Evolutionary conservation across 2,329 filamentous ascomycete species (phyloP), one percentile per base, ranked within the genome.

Genomic region (Colletotrichum sp.): DNA sequence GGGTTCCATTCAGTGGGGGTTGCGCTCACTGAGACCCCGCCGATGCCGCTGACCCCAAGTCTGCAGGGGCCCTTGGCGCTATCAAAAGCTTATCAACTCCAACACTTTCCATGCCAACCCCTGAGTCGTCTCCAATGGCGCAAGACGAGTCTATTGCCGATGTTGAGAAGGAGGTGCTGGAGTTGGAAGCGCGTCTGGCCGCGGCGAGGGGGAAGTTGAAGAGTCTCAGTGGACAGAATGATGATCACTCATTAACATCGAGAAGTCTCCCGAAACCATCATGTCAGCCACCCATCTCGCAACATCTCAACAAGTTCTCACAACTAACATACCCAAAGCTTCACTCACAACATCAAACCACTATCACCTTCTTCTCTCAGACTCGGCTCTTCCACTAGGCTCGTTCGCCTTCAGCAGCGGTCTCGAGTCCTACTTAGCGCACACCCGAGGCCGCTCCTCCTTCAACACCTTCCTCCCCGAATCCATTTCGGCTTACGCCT

Each of bases 381-480:
- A 97, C 87, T 96, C 95, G 2, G 94, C 94, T 16, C 91, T 97
- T 4, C 95, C 95, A 1, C 89, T 97, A 0, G 95, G 95, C 73
- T 95, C 95, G n/a, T 97, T 97, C 85, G 95, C 95, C 80, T 97
- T 96, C 87, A 95, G 93, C 87, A 94, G 92, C 79, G 95, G 95
- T 5, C 90, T 97, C 18, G 95, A 97, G 86, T 96, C 95, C 55
- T 96, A 94, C 83, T 91, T 96, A 21, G 93, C 93, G 5, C 95
- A 97, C 86, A 88, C 88, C 79, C 83, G 83, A 55, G 77, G 83
- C 21, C 81, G 86, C 24, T 83, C 86, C 26, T 88, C 88, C 26
- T 94, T 95, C 84, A 82, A 90, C 59, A 85, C 87, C 62, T 97
- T 97, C 85, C 89, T 97, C 18, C 89, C 90, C 13, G 87, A 95